Evolutionary conservation across 345 rosid species (phyloP).

Genomic region (Geranium brycei): DNA sequence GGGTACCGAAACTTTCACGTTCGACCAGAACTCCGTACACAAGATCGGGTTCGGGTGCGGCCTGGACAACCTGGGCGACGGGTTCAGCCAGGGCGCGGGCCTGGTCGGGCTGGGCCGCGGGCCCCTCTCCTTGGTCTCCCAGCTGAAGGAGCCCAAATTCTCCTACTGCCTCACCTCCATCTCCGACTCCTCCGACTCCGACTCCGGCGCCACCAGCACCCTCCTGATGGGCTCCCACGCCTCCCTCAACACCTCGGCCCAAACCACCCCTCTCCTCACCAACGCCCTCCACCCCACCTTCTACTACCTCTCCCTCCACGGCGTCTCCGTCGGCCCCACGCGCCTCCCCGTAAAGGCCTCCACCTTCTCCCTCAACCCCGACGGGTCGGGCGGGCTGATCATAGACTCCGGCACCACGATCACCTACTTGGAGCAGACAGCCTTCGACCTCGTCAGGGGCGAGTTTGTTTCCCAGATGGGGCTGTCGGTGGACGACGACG

Average conservation of each 20-base stretch:
- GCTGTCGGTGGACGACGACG: slow-evolving; percentile 27
- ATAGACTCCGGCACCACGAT: slow-evolving; percentile 92
- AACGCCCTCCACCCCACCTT: slow-evolving; percentile 70
- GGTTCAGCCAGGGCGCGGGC: slow-evolving; percentile 74
- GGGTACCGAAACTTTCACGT: slow-evolving; percentile 54
- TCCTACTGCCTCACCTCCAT: slow-evolving; percentile 73
- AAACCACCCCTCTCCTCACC: slow-evolving; percentile 43
- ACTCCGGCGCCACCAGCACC: slow-evolving; percentile 31
- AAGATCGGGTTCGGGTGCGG: slow-evolving; percentile 81
- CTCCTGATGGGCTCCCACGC: slow-evolving; percentile 58
- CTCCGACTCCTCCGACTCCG: slow-evolving; percentile 18
- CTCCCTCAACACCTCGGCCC: slow-evolving; percentile 13
- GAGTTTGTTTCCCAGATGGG: slow-evolving; percentile 41
- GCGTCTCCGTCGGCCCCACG: slow-evolving; percentile 61
- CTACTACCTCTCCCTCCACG: slow-evolving; percentile 77
- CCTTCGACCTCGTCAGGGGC: slow-evolving; percentile 34
- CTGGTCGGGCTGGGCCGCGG: slow-evolving; percentile 87
- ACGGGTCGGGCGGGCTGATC: slow-evolving; percentile 77
- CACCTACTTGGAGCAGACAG: slow-evolving; percentile 50
- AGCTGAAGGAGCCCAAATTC: slow-evolving; percentile 58
- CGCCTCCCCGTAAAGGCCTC: slow-evolving; percentile 48
- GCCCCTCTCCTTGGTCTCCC: slow-evolving; percentile 66
- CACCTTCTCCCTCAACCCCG: slow-evolving; percentile 51
- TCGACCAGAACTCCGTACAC: slow-evolving; percentile 33
- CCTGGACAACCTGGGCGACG: slow-evolving; percentile 60